Percentiles rank a stretch among this genome's conserved stretches.
These are phyloP conservation scores for Zalaria sp. DNA, from an alignment of 2,329 filamentous ascomycete species.

Conservation along the genomic window DNA sequence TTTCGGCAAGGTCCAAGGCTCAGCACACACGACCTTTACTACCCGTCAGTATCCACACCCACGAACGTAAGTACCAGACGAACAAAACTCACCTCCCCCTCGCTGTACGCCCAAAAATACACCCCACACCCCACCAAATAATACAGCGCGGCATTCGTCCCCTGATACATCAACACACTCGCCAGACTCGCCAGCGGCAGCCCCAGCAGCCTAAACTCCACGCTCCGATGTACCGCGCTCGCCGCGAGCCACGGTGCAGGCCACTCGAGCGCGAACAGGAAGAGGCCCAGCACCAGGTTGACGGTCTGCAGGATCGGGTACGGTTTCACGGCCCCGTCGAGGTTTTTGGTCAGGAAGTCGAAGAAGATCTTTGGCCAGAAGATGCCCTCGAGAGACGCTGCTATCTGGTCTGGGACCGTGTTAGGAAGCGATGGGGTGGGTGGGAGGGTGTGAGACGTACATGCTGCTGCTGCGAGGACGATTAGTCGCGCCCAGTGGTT, in stretches of 20 bases:
- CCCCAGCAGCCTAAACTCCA: conserved; percentile 71
- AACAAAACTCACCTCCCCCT: conserved; percentile 77
- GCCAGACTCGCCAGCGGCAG: conserved; percentile 66
- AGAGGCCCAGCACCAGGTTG: conserved; percentile 70
- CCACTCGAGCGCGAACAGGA: conserved; percentile 82
- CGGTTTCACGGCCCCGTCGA: conserved; percentile 75
- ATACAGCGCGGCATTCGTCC: conserved; percentile 82
- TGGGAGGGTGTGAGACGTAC: conserved; percentile 33
- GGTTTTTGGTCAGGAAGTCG: conserved; percentile 86
- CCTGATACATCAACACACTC: conserved; percentile 74
- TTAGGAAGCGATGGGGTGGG: conserved; percentile 9
- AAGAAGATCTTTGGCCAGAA: conserved; percentile 99
- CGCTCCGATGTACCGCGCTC: conserved; percentile 65
- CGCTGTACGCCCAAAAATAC: conserved; percentile 95
- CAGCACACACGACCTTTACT: conserved; percentile 30
- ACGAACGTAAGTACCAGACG: background rate
- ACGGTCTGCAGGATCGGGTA: conserved; percentile 80
- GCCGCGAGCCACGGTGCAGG: conserved; percentile 80
- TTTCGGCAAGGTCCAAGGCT: conserved; percentile 33
- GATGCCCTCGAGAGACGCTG: conserved; percentile 70
- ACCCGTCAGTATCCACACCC: conserved; percentile 3
- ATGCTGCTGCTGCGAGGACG: conserved; percentile 67
- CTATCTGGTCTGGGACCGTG: conserved; percentile 60
- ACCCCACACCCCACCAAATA: conserved; percentile 73
- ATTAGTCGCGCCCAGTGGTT: conserved; percentile 98